phyloP scores from a whole-genome alignment of 129 eudicot species.

The Flaveria trinervia region DNA sequence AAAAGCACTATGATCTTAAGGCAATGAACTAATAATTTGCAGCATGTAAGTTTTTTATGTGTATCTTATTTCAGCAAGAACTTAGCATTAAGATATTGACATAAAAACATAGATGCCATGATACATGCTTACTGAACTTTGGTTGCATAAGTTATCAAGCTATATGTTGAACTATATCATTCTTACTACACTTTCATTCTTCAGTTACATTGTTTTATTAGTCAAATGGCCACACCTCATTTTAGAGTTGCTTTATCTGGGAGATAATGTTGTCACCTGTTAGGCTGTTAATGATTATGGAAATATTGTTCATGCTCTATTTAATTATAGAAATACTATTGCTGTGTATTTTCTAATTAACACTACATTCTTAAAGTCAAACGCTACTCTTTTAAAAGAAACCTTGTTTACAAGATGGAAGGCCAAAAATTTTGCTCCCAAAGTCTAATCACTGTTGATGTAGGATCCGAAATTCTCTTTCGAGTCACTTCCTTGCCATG shows the following conservation, averaged over 20 bases:
- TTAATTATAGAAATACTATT: background rate
- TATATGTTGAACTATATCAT: background rate
- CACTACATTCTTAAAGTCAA: background rate
- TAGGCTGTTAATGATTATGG: background rate
- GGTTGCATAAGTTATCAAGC: background rate
- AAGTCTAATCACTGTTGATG: too few relatives aligned
- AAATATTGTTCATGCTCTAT: background rate
- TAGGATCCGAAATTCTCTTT: background rate
- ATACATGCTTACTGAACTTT: background rate
- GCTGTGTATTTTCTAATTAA: background rate
- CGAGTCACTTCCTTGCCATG: background rate
- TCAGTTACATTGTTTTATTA: background rate
- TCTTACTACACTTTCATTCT: background rate
- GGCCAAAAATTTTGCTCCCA: background rate
- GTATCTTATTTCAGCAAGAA: background rate
- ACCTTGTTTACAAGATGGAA: constrained; percentile 3
- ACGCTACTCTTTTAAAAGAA: background rate
- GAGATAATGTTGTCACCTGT: background rate
- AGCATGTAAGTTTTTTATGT: background rate
- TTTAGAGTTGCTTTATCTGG: background rate
- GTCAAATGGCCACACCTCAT: background rate
- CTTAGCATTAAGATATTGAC: background rate
- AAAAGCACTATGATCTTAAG: background rate
- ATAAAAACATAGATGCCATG: background rate
- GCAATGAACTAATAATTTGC: background rate